Evolutionary conservation across 345 rosid species (phyloP).

Genomic region (Diplotaxis tenuifolia): DNA sequence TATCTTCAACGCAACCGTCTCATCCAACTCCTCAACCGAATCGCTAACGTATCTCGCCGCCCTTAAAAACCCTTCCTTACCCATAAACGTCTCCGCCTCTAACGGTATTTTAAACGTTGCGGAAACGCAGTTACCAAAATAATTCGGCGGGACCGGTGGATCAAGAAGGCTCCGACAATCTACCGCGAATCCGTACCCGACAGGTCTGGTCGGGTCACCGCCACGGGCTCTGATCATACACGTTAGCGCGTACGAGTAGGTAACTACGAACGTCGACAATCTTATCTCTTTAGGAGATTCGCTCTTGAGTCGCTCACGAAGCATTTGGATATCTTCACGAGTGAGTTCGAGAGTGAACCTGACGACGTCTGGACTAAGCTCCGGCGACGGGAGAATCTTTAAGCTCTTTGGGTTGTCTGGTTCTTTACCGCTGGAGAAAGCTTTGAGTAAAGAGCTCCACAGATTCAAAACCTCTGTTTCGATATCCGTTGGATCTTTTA

Average conservation of each 20-base stretch:
- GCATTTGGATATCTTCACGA: conserved; percentile 6
- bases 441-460: conserved; percentile 3
- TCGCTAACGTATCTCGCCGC: conserved; percentile 13
- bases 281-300: conserved; percentile 7
- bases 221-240: conserved; percentile 34
- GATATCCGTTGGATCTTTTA: neutral
- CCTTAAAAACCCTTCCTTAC: neutral
- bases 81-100: neutral
- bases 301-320: conserved; percentile 11
- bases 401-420: conserved; percentile 7
- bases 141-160: conserved; percentile 39
- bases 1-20: neutral
- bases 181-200: conserved; percentile 12
- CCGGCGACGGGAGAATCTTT: conserved; percentile 5
- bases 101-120: rapidly evolving
- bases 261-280: conserved; percentile 38
- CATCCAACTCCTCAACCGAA: conserved; percentile 14
- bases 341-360: conserved; percentile 16
- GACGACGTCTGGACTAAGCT: neutral
- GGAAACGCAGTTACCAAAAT: conserved; percentile 40
- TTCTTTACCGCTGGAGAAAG: conserved; percentile 5
- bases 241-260: conserved; percentile 23
- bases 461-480: neutral
- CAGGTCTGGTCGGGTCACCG: conserved; percentile 3
- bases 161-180: conserved; percentile 40